Evolutionary conservation across 2,329 filamentous ascomycete species (phyloP), one percentile per base, ranked within the genome.

Genomic region (Alternaria panax): DNA sequence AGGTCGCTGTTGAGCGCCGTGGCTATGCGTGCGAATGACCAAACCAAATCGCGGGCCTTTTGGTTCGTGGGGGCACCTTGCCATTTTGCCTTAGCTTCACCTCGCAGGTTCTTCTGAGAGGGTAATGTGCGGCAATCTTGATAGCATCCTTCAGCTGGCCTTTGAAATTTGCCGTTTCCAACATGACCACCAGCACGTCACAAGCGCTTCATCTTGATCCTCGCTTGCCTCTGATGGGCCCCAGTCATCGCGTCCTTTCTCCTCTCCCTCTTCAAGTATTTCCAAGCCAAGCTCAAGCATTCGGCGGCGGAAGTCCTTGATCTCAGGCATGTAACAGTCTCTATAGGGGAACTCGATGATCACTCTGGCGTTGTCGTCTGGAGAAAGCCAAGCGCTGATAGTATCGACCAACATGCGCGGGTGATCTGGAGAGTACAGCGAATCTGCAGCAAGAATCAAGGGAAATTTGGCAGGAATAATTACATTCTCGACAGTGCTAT

Each of bases 391-490:
- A 38, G 84, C 80, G 9, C 83, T 79, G 43, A 98, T 88, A 14
- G 91, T 89, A 14, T 87, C 82, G 0, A 89, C 88, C 22, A 98
- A 84, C 70, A 95, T 86, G 3, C 77, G 79, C 0, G 94, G 92
- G 72, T 98, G 95, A 4, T 91, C 85, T 48, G 93, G 85, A 45
- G 93, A 92, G 78, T 98, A 98, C 20, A 99, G 81, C 0, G 92
- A 87, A 76, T 99, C 95, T 3, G 94, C 92, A 2, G 88, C 92
- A 3, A 99, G 83, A 42, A 98, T 87, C 54, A 97, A 80, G 12
- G 77, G 73, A 63, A 83, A 83, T 16, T 68, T 75, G 7, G 47
- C 52, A 7, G 59, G 57, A 24, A 69, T 51, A n/a, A 56, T n/a
- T 27, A 58, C 48, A 30, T 58, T 57, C 9, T 60, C 59, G 9